Base-by-base conservation (phyloP, 2,329 filamentous ascomycete genomes). In the Colletotrichum agaves region DNA sequence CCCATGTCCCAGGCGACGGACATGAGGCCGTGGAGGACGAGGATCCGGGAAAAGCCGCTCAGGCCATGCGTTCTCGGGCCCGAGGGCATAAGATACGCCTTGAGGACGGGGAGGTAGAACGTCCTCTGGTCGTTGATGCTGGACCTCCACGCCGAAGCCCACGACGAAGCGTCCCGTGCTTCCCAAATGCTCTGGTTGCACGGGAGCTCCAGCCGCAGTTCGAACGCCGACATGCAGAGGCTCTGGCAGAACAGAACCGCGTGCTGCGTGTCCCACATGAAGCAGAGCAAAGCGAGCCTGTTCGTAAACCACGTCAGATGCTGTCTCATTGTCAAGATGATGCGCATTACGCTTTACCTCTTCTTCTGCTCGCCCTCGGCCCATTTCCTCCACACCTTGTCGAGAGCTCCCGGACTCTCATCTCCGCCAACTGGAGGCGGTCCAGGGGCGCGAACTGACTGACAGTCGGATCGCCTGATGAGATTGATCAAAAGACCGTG, bases 221-320 rank as follows among this genome's bases (percentile, higher is more conserved):
- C 88, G 56, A 90, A 90, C 0, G 87, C 86, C 1, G 87, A 90
- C 87, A 90, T 90, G 75, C 88, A 90, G 0, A 90, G 80, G 4
- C 86, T 88, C 72, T 90, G 88, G n/a, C 86, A 89, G 74, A 90
- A 90, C 0, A 90, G 78, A 0, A 90, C 86, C 0, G 88, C 87
- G 67, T 90, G 87, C 61, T 90, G 87, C 0, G 87, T 88, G 70
- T 90, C 88, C 88, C 88, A 90, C 79, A 90, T 86, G 73, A 90
- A 91, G 72, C 87, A 90, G 5, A 88, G 78, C 43, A 89, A 81
- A 0, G 87, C 86, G 0, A 88, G 76, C 59, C 82, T 83, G 33
- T 19, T 3, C n/a, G 17, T 11, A 2, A 2, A 8, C 0, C 2
- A 2, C 7, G 33, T 53, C 37, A 53, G 49, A 13, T 3, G 1